Evolutionary conservation across 2,329 filamentous ascomycete genomes (phyloP), one percentile per base, ranked within the genome.

Genomic region (Botrytis fragariae): DNA sequence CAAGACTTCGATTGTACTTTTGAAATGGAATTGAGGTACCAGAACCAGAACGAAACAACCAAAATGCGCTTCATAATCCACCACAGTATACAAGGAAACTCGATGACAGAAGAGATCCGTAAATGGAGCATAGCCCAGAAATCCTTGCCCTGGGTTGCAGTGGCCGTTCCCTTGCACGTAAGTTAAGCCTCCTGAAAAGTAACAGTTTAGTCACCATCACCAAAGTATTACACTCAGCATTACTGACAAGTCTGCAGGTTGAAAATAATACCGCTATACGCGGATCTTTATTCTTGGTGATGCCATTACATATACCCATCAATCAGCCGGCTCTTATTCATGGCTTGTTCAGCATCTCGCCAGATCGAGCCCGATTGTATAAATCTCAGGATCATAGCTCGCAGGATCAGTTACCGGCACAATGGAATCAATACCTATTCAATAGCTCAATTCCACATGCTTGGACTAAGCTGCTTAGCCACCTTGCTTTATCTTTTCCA

Each of bases 291-390:
- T 82, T 81, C 69, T 80, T 78, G 6, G 80, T 79, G 4, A 72
- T 82, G n/a, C 81, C 80, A 16, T 73, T 82, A 29, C 79, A 79
- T 12, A 77, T 81, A 42, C 39, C 64, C n/a, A 79, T 76, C 6
- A 74, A 77, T 9, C 81, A 82, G 48, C 81, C 81, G n/a, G 77
- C 80, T 14, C 79, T 81, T 63, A 80, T 82, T 16, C 81, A 82
- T 70, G 81, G 80, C 7, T 72, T 81, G 32, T 82, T 82, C 64
- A 78, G 78, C 22, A 77, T 82, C 39, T 78, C 80, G 0, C 80
- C 81, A 0, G 81, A 82, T 72, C 78, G 81, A 37, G 78, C 78
- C 5, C 78, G 77, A 42, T 72, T 82, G 29, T 77, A 80, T 71
- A 76, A 73, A 18, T 70, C 74, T 14, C 75, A 71, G n/a, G 79